Evolutionary conservation across 148 eudicot species (phyloP).

Genomic region (Rhododendron mucronatum): DNA sequence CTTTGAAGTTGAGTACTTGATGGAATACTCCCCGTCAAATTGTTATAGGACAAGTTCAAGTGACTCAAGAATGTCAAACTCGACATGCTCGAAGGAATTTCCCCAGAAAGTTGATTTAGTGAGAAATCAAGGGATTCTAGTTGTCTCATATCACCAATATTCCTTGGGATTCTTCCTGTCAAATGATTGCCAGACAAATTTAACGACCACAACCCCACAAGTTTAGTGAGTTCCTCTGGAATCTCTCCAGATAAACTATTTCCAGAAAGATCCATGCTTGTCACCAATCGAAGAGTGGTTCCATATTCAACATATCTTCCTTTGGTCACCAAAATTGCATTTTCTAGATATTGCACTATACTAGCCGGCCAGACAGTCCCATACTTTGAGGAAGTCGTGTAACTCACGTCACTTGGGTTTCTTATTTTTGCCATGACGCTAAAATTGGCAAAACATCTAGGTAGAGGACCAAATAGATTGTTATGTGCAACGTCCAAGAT

Average conservation of each 20-base stretch:
- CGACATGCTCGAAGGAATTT: too few relatives aligned
- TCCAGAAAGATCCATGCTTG: neutral
- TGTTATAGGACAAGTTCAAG: neutral
- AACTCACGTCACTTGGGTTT: too few relatives aligned
- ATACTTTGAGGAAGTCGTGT: too few relatives aligned
- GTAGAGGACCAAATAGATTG: neutral
- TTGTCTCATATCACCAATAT: neutral
- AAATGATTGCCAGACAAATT: neutral
- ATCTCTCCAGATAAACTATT: neutral
- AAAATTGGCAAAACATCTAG: constrained; percentile 1
- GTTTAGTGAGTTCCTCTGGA: neutral
- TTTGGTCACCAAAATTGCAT: constrained; percentile 1
- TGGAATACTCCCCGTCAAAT: too few relatives aligned
- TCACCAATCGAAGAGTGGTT: neutral
- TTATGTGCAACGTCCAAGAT: too few relatives aligned
- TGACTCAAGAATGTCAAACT: neutral
- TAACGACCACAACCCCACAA: neutral
- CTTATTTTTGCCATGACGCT: constrained; percentile 4
- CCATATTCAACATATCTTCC: neutral
- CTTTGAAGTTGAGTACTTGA: too few relatives aligned
- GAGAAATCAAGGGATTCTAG: neutral
- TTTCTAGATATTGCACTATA: neutral
- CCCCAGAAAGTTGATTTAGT: neutral
- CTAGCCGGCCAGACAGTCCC: too few relatives aligned
- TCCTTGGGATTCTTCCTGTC: neutral